Conservation (phyloP, 352 stramenopile species). For the Pythium vanterpoolii region DNA sequence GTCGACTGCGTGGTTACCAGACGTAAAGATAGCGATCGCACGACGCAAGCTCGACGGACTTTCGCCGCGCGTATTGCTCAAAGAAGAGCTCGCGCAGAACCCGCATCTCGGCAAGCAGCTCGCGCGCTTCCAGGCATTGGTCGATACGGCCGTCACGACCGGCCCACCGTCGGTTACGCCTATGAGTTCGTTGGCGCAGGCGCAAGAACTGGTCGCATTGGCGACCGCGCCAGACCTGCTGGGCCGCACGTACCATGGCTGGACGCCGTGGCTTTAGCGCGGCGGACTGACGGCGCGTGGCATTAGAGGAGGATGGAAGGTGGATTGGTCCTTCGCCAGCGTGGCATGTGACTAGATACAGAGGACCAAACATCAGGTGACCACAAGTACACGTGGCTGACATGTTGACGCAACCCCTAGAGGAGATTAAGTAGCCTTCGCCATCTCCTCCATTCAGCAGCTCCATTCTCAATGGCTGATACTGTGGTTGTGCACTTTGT, state of each 20-base stretch:
- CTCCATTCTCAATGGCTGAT: neutral
- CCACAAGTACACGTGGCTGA: too few relatives aligned
- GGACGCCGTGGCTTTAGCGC: slow-evolving; percentile 77
- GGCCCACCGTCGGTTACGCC: slow-evolving; percentile 17
- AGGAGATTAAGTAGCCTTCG: neutral
- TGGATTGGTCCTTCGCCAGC: neutral
- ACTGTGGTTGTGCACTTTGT: neutral
- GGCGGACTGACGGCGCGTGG: neutral
- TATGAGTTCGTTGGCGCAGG: slow-evolving; percentile 68
- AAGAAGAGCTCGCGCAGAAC: slow-evolving; percentile 75
- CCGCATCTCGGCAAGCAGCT: slow-evolving; percentile 51
- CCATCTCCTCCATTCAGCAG: neutral
- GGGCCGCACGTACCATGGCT: slow-evolving; percentile 74
- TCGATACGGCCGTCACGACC: slow-evolving; percentile 34
- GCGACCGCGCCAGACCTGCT: slow-evolving; percentile 81
- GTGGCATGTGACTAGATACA: too few relatives aligned
- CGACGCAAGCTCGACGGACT: slow-evolving; percentile 72
- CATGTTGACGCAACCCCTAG: too few relatives aligned
- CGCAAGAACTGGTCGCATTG: slow-evolving; percentile 77
- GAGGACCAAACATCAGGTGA: too few relatives aligned
- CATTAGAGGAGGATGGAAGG: neutral
- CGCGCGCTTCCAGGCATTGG: slow-evolving; percentile 48
- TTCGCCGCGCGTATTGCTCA: slow-evolving; percentile 61
- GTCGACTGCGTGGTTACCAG: slow-evolving; percentile 51
- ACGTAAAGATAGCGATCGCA: slow-evolving; percentile 77